phyloP scores from a whole-genome alignment of 371 early-diverging fungal species.

The Blastocladiella emersonii region DNA sequence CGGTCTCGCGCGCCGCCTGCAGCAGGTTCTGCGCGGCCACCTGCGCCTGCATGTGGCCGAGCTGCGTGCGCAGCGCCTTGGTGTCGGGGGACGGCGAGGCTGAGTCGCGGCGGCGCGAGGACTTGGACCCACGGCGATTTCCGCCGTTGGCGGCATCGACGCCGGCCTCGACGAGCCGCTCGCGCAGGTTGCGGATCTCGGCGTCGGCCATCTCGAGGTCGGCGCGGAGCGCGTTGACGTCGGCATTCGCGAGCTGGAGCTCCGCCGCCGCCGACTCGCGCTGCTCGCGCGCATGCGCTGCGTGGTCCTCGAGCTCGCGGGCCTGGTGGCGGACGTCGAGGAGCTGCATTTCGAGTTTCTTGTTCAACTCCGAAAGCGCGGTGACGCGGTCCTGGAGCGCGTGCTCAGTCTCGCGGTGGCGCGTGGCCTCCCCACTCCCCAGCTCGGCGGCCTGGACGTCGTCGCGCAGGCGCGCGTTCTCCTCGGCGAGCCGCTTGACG shows the following conservation, averaged over 20 bases:
- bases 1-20: constrained; percentile 9
- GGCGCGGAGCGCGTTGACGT: background rate
- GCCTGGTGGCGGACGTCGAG: background rate
- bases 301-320: background rate
- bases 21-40: constrained; percentile 9
- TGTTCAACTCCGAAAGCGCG: background rate
- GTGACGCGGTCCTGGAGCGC: constrained; percentile 17
- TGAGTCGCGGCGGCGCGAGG: background rate
- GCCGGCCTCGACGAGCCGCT: background rate
- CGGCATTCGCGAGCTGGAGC: background rate
- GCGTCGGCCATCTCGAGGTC: background rate
- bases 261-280: background rate
- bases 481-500: constrained; percentile 29
- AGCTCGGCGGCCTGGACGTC: constrained; percentile 4
- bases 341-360: background rate
- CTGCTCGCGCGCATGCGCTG: background rate
- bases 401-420: constrained; percentile 23
- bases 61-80: background rate
- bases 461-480: constrained; percentile 25
- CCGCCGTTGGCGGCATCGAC: background rate
- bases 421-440: constrained; percentile 30
- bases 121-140: too few species aligned
- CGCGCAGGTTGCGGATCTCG: background rate
- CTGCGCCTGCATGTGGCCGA: constrained; percentile 6
- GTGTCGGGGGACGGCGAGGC: background rate